Evolutionary conservation across 257 asterid genomes (phyloP).

Genomic region (Nicotiana paniculata): DNA sequence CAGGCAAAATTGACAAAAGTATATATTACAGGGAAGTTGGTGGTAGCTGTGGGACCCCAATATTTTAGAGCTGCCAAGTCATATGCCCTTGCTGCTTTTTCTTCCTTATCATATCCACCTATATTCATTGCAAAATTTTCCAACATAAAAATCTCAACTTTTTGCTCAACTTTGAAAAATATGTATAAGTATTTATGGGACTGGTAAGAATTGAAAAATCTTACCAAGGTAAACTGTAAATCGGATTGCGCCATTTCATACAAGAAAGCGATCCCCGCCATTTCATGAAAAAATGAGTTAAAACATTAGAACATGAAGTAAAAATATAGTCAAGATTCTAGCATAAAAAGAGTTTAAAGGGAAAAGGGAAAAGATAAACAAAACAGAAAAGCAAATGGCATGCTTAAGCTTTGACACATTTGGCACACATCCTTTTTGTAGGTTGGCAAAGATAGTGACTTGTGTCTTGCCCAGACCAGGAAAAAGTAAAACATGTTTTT

Average conservation of each 20-base stretch:
- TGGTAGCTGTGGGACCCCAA: constrained; percentile 93
- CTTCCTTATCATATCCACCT: constrained; percentile 98
- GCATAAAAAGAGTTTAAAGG: background rate
- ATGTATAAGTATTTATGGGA: background rate
- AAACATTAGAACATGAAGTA: background rate
- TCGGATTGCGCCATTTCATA: background rate
- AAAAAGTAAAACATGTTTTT: background rate
- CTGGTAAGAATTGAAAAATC: background rate
- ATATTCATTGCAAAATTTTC: background rate
- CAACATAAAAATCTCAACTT: background rate
- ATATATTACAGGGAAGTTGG: constrained; percentile 68
- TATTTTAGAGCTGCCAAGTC: constrained; percentile 92
- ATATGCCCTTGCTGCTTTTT: constrained; percentile 83
- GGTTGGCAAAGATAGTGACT: constrained; percentile 5
- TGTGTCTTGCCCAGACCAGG: background rate
- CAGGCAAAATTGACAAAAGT: background rate
- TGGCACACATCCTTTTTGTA: constrained; percentile 3
- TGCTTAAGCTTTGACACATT: background rate
- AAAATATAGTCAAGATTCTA: constrained; percentile 3
- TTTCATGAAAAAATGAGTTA: constrained; percentile 27
- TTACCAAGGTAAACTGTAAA: constrained; percentile 84
- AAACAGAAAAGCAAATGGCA: background rate
- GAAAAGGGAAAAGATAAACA: background rate
- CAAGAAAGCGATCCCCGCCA: constrained; percentile 21
- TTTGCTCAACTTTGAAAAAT: background rate